phyloP scores from a whole-genome alignment of 805 yeast species.

The Debaryomyces maramus region DNA sequence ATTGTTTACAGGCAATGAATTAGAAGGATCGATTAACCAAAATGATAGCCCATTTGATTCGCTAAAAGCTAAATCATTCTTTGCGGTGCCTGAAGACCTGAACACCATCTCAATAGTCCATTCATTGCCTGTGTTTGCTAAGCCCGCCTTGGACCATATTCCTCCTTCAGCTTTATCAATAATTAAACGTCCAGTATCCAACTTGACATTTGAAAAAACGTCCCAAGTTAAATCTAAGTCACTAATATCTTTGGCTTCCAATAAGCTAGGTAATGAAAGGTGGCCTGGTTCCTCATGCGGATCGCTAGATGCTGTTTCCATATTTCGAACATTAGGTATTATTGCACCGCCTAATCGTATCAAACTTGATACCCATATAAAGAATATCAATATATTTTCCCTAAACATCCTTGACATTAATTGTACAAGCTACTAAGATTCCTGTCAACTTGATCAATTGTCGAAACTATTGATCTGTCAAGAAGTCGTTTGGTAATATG shows the following conservation, averaged over 20 bases:
- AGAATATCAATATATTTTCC: not conserved
- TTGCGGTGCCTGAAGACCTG: slow-evolving; percentile 53
- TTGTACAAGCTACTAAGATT: not conserved
- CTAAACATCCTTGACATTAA: not conserved
- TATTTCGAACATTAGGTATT: slow-evolving; percentile 6
- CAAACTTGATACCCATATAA: not conserved
- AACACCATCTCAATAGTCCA: slow-evolving; percentile 65
- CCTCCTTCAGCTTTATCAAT: slow-evolving; percentile 15
- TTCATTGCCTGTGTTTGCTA: slow-evolving; percentile 24
- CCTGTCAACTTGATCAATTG: too few species aligned
- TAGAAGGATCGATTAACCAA: slow-evolving; percentile 42
- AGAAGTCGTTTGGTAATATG: not conserved
- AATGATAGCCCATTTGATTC: slow-evolving; percentile 57
- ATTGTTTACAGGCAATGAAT: slow-evolving; percentile 9
- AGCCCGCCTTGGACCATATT: slow-evolving; percentile 19
- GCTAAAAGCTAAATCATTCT: slow-evolving; percentile 23
- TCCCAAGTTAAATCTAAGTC: slow-evolving; percentile 33
- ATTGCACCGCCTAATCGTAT: slow-evolving; percentile 3
- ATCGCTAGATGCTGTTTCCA: slow-evolving; percentile 1
- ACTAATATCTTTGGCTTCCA: slow-evolving; percentile 20
- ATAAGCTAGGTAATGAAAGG: slow-evolving; percentile 37
- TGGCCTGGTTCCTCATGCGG: slow-evolving; percentile 19
- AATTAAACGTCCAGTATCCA: slow-evolving; percentile 67
- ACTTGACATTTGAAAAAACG: slow-evolving; percentile 68
- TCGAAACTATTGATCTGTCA: not conserved